Conservation (phyloP, 2,329 filamentous ascomycete genomes). For the Magnaporthiopsis incrustans region DNA sequence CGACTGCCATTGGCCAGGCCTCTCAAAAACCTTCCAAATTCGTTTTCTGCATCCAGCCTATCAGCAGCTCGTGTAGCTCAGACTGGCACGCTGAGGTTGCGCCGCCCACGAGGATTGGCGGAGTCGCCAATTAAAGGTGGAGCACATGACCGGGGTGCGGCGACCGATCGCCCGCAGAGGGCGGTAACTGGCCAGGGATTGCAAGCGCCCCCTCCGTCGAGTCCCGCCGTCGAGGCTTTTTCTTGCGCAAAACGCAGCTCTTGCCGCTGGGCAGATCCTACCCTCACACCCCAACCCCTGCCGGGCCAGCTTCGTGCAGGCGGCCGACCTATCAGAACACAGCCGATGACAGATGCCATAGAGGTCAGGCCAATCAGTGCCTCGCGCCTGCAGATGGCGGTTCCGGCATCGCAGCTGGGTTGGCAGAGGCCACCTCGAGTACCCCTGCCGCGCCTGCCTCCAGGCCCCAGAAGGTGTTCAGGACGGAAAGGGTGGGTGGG, state of each 20-base stretch:
- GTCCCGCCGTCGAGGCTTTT: not conserved
- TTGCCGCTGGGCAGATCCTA: not conserved
- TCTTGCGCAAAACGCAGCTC: constrained; percentile 2
- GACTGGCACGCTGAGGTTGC: constrained; percentile 4
- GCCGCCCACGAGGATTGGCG: constrained; percentile 3
- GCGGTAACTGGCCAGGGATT: not conserved
- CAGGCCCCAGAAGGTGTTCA: not conserved
- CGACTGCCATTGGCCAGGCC: not conserved
- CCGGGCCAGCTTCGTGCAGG: not conserved
- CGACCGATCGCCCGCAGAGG: constrained; percentile 6
- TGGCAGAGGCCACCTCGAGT: not conserved
- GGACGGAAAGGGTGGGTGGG: not conserved
- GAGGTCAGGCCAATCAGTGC: constrained; percentile 2
- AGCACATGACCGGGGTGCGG: not conserved
- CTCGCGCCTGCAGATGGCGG: constrained; percentile 1
- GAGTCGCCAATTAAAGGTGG: not conserved
- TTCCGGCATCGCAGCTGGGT: not conserved
- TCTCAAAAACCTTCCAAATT: not conserved
- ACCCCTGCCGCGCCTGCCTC: not conserved
- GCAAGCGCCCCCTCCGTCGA: not conserved
- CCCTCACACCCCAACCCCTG: not conserved
- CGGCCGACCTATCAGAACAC: not conserved
- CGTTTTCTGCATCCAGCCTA: constrained; percentile 4
- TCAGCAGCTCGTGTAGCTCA: not conserved
- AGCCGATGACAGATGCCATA: not conserved